Conservation (phyloP, 495 filamentous ascomycete genomes). For the Letharia columbiana region DNA sequence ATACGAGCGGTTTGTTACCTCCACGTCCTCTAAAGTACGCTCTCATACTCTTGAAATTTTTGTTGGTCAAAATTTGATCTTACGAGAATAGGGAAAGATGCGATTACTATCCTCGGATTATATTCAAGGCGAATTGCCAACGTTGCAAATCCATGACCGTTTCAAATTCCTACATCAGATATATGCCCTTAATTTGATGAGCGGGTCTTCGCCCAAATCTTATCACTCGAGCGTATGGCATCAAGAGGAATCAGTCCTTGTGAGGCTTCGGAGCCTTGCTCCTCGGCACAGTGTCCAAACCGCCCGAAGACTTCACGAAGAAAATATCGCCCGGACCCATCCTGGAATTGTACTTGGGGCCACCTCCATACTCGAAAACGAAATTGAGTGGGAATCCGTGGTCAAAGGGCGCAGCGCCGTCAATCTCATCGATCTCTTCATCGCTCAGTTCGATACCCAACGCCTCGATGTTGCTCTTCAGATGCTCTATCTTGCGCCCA, state of each 20-base stretch:
- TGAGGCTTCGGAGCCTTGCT: conserved; percentile 14
- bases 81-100: accelerated
- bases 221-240: too few relatives aligned
- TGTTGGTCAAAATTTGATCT: neutral
- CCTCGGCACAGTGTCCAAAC: conserved; percentile 36
- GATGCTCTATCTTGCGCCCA: conserved; percentile 54
- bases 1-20: too few relatives aligned
- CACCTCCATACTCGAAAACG: conserved; percentile 24
- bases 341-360: conserved; percentile 13
- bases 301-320: conserved; percentile 35
- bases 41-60: too few relatives aligned
- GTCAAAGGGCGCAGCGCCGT: conserved; percentile 42
- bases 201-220: too few relatives aligned
- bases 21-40: too few relatives aligned
- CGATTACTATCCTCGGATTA: neutral
- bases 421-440: conserved; percentile 51
- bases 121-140: neutral
- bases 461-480: conserved; percentile 55
- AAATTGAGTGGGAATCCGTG: conserved; percentile 46
- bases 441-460: conserved; percentile 45
- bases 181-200: too few relatives aligned
- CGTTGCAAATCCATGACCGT: neutral
- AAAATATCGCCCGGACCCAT: conserved; percentile 28
- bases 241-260: conserved; percentile 1
- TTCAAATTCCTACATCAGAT: too few relatives aligned